Conservation (phyloP, 1,139 yeast genomes). For the Protomyces inundatus region DNA sequence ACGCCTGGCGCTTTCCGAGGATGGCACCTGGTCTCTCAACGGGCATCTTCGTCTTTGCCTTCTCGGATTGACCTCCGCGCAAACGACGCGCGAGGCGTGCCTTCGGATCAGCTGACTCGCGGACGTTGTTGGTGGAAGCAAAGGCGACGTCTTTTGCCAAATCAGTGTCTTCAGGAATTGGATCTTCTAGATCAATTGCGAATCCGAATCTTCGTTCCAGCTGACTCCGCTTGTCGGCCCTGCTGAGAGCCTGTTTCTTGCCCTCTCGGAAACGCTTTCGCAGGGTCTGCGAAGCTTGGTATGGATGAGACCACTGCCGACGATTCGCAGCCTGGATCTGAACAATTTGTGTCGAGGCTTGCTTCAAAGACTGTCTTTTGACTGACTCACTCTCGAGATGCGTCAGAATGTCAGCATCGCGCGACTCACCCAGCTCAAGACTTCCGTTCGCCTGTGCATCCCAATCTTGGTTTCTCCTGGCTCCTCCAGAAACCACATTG, state of each 20-base stretch:
- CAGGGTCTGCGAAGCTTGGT: slow-evolving; percentile 30
- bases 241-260: slow-evolving; percentile 1
- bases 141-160: background rate
- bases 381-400: slow-evolving; percentile 27
- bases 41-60: no score
- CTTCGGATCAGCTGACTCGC: no score
- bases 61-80: no score
- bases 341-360: slow-evolving; percentile 26
- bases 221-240: background rate
- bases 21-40: no score
- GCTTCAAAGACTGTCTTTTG: slow-evolving; percentile 11
- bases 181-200: background rate
- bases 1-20: no score
- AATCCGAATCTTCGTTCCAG: background rate
- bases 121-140: background rate
- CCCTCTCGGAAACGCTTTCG: slow-evolving; percentile 30
- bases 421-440: slow-evolving; percentile 29
- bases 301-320: slow-evolving; percentile 33
- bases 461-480: slow-evolving; percentile 31
- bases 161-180: background rate
- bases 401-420: slow-evolving; percentile 29
- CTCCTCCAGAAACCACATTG: slow-evolving; percentile 36
- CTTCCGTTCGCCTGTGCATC: slow-evolving; percentile 27
- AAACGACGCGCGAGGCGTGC: no score
- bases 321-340: slow-evolving; percentile 27